phyloP scores from a whole-genome alignment of 371 early-diverging fungal species.

The Syncephalastrum contaminatum region DNA sequence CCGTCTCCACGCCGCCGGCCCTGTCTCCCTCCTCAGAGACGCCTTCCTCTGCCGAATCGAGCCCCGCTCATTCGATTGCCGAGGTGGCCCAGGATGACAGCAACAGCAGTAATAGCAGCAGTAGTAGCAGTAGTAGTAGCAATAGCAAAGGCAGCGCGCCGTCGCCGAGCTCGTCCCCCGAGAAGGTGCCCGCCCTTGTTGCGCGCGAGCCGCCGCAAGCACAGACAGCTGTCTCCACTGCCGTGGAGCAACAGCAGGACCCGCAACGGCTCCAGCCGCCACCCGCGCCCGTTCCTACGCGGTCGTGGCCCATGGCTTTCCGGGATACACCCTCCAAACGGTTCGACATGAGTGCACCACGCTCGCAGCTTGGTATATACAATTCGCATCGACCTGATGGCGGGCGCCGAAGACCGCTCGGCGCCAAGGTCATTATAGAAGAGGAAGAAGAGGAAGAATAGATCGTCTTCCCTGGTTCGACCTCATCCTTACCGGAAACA shows the following conservation, averaged over 20 bases:
- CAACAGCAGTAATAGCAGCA: conserved; percentile 14
- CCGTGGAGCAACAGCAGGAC: too few relatives aligned
- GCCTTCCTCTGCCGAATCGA: too few relatives aligned
- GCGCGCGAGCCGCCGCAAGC: too few relatives aligned
- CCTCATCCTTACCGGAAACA: too few relatives aligned
- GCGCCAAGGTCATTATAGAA: conserved; percentile 18
- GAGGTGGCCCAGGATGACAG: neutral
- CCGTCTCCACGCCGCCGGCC: too few relatives aligned
- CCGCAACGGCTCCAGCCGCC: conserved; percentile 4
- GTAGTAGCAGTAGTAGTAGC: conserved; percentile 8
- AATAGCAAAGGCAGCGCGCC: too few relatives aligned
- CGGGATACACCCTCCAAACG: conserved; percentile 9
- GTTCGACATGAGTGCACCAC: conserved; percentile 15
- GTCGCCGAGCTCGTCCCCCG: too few relatives aligned
- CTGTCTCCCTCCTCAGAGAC: too few relatives aligned
- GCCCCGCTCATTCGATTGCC: too few relatives aligned
- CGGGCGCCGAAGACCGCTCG: conserved; percentile 19
- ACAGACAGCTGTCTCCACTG: too few relatives aligned
- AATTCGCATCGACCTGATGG: conserved; percentile 4
- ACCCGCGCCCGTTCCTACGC: conserved; percentile 12
- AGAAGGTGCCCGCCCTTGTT: too few relatives aligned
- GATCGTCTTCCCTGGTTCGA: too few relatives aligned
- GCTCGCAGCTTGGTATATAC: conserved; percentile 15
- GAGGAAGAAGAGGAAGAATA: conserved; percentile 17
- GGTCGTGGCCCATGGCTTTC: conserved; percentile 20